Base-by-base conservation (phyloP, 2,329 filamentous ascomycete species). In the Talaromyces verruculosus region DNA sequence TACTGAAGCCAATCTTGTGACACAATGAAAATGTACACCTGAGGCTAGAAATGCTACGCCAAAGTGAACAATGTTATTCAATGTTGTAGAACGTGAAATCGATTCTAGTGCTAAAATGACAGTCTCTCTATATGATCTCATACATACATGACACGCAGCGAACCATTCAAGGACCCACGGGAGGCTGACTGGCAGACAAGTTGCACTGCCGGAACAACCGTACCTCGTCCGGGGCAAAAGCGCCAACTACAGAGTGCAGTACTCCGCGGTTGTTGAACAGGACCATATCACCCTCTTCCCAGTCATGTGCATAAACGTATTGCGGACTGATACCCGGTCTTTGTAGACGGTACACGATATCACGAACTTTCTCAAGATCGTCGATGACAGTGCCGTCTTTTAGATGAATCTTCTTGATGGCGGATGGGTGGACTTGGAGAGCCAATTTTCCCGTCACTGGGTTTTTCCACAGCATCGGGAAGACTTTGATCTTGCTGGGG, bases 381-480 rank as follows among this genome's bases (percentile, higher is more conserved):
- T 90, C 89, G n/a, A 93, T 81, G 3, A 92, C 84, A 0, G 80
- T 84, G 1, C 90, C 90, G 68, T 91, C 86, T 0, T 80, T 81
- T 1, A 89, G 80, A 69, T 92, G 89, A 68, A 93, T 84, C 72
- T 85, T 88, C 59, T 88, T 85, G 55, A 92, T 83, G 0, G 90
- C 90, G 7, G 86, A 88, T 0, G 91, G 91, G 70, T 93, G 91
- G 45, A 93, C 83, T 76, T 93, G 90, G 25, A 93, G 79, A 1
- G 91, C 88, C 7, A 92, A 80, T 11, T 84, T 82, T 7, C 88
- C 88, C 0, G 89, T 92, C 2, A 88, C 82, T 0, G 90, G 90
- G 73, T 93, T 93, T 71, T 86, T 86, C 90, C 90, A 94, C 76
- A 85, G 87, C 87, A 93, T 89, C 28, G 91, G 90, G 45, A 92